These are phyloP conservation scores for Colletotrichum nymphaeae DNA, from an alignment of 2,329 filamentous ascomycete species.

Conservation along the genomic window DNA sequence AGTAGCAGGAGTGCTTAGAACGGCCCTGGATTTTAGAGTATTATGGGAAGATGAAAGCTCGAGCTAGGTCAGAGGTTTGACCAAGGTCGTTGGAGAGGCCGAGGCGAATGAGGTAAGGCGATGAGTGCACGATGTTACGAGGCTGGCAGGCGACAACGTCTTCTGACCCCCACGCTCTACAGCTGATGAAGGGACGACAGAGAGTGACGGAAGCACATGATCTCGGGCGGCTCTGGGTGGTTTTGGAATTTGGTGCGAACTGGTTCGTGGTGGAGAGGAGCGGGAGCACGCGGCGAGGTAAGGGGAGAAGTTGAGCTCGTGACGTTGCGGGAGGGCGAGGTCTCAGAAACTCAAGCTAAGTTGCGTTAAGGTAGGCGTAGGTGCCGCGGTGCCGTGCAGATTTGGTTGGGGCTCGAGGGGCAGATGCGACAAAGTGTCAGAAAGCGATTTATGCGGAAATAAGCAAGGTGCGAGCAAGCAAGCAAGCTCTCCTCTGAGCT, in stretches of 20 bases:
- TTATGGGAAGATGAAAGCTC: background rate
- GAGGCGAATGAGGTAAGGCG: background rate
- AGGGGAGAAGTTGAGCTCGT: slow-evolving; percentile 15
- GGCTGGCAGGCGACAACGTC: slow-evolving; percentile 32
- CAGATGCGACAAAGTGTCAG: slow-evolving; percentile 21
- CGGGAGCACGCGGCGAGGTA: slow-evolving; percentile 27
- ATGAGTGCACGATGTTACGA: slow-evolving; percentile 8
- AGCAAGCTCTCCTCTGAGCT: background rate
- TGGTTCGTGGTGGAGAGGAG: slow-evolving; percentile 4
- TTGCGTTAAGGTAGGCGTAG: background rate
- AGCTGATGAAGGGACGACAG: slow-evolving; percentile 19
- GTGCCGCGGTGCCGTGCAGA: background rate
- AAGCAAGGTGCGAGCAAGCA: background rate
- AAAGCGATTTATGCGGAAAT: slow-evolving; percentile 11
- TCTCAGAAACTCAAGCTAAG: slow-evolving; percentile 13
- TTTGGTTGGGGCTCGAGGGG: background rate
- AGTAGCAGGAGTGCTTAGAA: background rate
- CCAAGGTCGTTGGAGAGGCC: background rate
- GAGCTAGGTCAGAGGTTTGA: background rate
- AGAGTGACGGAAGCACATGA: slow-evolving; percentile 32
- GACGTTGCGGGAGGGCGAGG: slow-evolving; percentile 20
- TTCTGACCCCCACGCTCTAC: slow-evolving; percentile 33
- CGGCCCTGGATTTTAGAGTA: slow-evolving; percentile 15
- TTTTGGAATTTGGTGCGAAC: background rate
- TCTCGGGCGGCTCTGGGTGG: slow-evolving; percentile 19